Base-by-base conservation (phyloP, 2,329 filamentous ascomycete genomes). In the Endoconidiophora laricicola region DNA sequence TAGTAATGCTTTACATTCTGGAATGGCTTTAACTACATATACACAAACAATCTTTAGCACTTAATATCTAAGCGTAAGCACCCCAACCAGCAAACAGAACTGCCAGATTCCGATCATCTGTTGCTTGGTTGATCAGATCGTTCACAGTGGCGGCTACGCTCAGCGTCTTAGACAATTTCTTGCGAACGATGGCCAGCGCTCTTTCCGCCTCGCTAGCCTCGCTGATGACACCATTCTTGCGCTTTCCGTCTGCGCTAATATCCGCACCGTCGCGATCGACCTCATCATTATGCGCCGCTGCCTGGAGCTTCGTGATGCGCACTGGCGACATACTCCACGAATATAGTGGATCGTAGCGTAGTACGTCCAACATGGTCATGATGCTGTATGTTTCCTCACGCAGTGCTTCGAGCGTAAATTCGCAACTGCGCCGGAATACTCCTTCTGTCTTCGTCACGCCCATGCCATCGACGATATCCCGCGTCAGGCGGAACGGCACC, bases 321-420 rank as follows among this genome's bases (percentile, higher is more conserved):
- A 81, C 68, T 0, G 78, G 78, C 9, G 85, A 91, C 50, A 95
- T 80, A 36, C 86, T 90, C 91, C 91, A 99, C 54, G 80, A 91
- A 63, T 96, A 94, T 54, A 99, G 68, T 1, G 91, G 93, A 70
- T 99, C 91, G 65, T 95, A 96, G n/a, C 93, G 83, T 53, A 99
- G 69, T 20, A 98, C 93, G 60, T 98, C 93, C 18, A 99, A 77
- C 48, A 98, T 87, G 0, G 91, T 96, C 88, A 95, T 96, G 67
- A 99, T 98, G 42, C 83, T 88, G 62, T 94, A 93, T 10, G 85
- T 85, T 62, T 98, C 91, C 58, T 94, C 84, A n/a, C 91, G 81
- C 36, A 99, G 70, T 1, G 93, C 88, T 55, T 95, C 87, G 29
- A 99, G 76, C 0, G 88, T 96, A 62, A 96, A 96, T 62, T 99